Evolutionary conservation across 2,329 filamentous ascomycete genomes (phyloP).

Genomic region (Colletotrichum sidae): DNA sequence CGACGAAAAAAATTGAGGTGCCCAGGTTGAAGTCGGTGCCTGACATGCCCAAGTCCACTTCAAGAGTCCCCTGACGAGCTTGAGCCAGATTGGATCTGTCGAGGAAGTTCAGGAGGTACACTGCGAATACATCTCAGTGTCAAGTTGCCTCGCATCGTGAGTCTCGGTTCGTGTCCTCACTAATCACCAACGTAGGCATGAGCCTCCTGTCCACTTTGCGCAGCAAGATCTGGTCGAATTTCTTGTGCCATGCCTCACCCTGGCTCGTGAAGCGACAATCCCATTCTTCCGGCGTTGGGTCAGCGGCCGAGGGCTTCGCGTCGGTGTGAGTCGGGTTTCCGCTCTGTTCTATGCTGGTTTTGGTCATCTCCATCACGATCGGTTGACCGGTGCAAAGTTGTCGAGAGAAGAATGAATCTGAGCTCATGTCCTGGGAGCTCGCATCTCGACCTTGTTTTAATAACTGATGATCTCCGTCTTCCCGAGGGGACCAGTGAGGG

Average conservation of each 20-base stretch:
- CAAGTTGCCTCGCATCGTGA: neutral
- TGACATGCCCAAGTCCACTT: slow-evolving; percentile 63
- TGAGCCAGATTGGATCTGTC: slow-evolving; percentile 66
- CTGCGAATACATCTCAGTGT: neutral
- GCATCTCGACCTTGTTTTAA: too few species aligned
- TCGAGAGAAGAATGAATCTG: too few species aligned
- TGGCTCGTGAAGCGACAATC: slow-evolving; percentile 21
- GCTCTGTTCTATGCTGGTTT: slow-evolving; percentile 28
- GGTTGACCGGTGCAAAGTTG: neutral
- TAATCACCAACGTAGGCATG: slow-evolving; percentile 46
- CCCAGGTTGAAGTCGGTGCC: slow-evolving; percentile 69
- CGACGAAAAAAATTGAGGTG: slow-evolving; percentile 67
- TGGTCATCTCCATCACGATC: slow-evolving; percentile 22
- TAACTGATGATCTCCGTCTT: neutral
- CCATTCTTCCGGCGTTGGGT: slow-evolving; percentile 32
- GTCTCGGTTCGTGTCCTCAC: neutral
- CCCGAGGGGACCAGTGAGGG: slow-evolving; percentile 30
- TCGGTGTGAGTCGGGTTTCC: slow-evolving; percentile 12
- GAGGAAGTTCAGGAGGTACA: slow-evolving; percentile 62
- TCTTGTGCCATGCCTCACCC: slow-evolving; percentile 30
- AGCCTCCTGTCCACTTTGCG: slow-evolving; percentile 64
- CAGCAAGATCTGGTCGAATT: slow-evolving; percentile 45
- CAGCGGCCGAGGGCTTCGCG: slow-evolving; percentile 22
- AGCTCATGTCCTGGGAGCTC: too few species aligned
- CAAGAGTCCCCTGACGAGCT: slow-evolving; percentile 64